Conservation (phyloP, 148 eudicot species). For the Camellia japonica region DNA sequence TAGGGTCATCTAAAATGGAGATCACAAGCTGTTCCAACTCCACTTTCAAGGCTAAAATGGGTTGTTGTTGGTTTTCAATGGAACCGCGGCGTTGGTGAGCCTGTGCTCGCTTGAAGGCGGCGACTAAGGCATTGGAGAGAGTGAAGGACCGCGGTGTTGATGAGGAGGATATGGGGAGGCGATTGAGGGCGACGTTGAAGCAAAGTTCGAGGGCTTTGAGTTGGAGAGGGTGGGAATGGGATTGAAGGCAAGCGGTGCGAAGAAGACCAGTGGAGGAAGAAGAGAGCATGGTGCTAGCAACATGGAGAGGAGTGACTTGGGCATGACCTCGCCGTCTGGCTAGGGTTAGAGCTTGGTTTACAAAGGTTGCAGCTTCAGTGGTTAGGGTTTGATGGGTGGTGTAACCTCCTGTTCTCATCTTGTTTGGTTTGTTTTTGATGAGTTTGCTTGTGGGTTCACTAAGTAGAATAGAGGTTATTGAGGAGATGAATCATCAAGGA, state of each 20-base stretch:
- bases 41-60: slow-evolving; percentile 69
- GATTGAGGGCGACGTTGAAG: slow-evolving; percentile 41
- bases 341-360: slow-evolving; percentile 73
- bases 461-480: not conserved
- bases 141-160: slow-evolving; percentile 46
- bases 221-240: slow-evolving; percentile 49
- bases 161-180: slow-evolving; percentile 49
- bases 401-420: slow-evolving; percentile 73
- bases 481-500: not conserved
- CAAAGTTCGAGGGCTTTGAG: slow-evolving; percentile 43
- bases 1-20: slow-evolving; percentile 87
- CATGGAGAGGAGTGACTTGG: slow-evolving; percentile 88
- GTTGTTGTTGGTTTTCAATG: slow-evolving; percentile 76
- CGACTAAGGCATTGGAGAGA: slow-evolving; percentile 61
- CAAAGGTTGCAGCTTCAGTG: slow-evolving; percentile 56
- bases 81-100: slow-evolving; percentile 92
- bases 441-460: not conserved
- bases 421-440: not conserved
- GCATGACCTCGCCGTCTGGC: slow-evolving; percentile 84
- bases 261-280: slow-evolving; percentile 59
- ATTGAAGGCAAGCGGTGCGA: slow-evolving; percentile 47
- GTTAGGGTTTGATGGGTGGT: slow-evolving; percentile 71
- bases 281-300: slow-evolving; percentile 73
- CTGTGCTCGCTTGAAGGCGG: slow-evolving; percentile 84
- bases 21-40: slow-evolving; percentile 77